These are phyloP conservation scores for Graphium sp. DNA, from an alignment of 2,329 filamentous ascomycete genomes.

Conservation along the genomic window DNA sequence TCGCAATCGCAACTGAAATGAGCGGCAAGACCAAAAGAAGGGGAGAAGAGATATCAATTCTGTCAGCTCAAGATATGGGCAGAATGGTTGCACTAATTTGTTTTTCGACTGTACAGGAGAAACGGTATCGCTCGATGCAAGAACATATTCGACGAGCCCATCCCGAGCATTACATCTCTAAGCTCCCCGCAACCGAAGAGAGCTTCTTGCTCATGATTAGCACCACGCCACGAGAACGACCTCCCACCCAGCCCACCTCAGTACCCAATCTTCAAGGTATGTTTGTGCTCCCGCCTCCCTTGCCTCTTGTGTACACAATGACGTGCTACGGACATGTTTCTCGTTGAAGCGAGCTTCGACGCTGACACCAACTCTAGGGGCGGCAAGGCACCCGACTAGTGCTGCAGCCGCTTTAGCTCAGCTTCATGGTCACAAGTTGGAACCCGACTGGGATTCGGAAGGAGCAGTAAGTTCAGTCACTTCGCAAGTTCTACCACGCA, in stretches of 20 bases:
- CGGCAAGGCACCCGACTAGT: conserved; percentile 49
- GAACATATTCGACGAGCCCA: conserved; percentile 97
- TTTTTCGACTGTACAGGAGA: conserved; percentile 45
- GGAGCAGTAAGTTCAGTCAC: conserved; percentile 38
- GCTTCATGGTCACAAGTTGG: conserved; percentile 59
- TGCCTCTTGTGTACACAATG: conserved; percentile 4
- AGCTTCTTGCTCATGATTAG: conserved; percentile 96
- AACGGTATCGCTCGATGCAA: conserved; percentile 96
- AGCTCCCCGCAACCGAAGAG: conserved; percentile 94
- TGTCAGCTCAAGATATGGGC: too few relatives aligned
- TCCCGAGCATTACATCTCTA: conserved; percentile 92
- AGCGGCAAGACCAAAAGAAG: too few relatives aligned
- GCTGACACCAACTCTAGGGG: conserved; percentile 22
- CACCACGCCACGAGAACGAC: conserved; percentile 62
- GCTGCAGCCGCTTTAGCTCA: conserved; percentile 79
- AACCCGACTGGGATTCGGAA: conserved; percentile 64
- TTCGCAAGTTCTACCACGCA: neutral
- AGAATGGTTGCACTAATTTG: too few relatives aligned
- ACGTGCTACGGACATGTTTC: conserved; percentile 4
- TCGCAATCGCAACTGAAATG: too few relatives aligned
- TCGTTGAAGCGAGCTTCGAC: too few relatives aligned
- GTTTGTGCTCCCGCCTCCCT: conserved; percentile 11
- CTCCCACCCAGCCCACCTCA: conserved; percentile 17
- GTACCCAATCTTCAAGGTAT: conserved; percentile 5
- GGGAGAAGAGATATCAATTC: too few relatives aligned